These are phyloP conservation scores for Cryphonectria carpinicola DNA, from an alignment of 2,329 filamentous ascomycete genomes.

Conservation along the genomic window DNA sequence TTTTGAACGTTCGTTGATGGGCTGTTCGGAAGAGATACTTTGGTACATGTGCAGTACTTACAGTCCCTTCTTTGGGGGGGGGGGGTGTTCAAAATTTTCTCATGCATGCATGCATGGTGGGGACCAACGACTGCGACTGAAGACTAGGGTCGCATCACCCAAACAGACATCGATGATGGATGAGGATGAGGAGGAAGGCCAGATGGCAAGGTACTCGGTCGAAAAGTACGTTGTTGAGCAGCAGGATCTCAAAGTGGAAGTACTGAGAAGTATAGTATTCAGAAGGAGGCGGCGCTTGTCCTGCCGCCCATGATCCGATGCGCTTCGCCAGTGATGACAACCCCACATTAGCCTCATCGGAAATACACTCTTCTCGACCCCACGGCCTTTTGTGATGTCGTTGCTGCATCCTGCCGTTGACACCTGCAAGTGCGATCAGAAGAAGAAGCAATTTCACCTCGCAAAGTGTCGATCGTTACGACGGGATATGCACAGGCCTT, in stretches of 20 bases:
- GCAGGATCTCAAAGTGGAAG: not conserved
- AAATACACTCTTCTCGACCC: not conserved
- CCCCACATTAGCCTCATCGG: not conserved
- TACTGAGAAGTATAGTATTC: not conserved
- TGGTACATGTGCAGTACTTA: conserved; percentile 24
- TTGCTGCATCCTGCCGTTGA: conserved; percentile 12
- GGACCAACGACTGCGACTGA: conserved; percentile 15
- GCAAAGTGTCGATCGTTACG: conserved; percentile 5
- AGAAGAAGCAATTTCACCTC: conserved; percentile 13
- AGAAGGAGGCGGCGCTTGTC: not conserved
- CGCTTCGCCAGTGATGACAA: not conserved
- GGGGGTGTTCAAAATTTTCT: conserved; percentile 14
- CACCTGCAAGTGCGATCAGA: conserved; percentile 8
- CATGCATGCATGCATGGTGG: conserved; percentile 26
- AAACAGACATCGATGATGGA: conserved; percentile 5
- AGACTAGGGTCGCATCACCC: conserved; percentile 20
- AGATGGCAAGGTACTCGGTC: not conserved
- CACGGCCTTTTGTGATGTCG: not conserved
- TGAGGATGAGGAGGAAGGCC: not conserved
- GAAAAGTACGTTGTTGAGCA: not conserved
- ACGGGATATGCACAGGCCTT: conserved; percentile 4
- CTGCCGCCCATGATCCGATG: not conserved
- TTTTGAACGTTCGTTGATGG: not conserved
- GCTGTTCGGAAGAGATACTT: not conserved
- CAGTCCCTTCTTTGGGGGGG: not conserved